Base-by-base conservation (phyloP, 2,329 filamentous ascomycete species). In the Fusarium sp. region DNA sequence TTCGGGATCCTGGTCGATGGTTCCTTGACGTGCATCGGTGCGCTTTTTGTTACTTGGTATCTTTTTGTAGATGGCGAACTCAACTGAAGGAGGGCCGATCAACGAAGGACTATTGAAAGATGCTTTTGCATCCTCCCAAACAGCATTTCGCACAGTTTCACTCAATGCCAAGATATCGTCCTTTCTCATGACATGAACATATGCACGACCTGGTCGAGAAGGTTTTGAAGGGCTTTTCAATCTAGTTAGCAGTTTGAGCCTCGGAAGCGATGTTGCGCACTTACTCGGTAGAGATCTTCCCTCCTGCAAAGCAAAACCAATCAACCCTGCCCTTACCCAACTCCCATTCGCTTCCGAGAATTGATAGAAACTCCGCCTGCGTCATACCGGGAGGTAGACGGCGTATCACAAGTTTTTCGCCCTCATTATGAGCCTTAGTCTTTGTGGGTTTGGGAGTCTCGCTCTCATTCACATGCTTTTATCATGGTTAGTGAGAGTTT, bases 1-100 rank as follows among this genome's bases (percentile, higher is more conserved):
- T 72, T 98, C 96, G 0, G 93, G 89, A 75, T 99, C 96, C 76
- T 97, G 94, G 73, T 99, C 96, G 70, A 99, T 98, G 4, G 94
- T 97, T 53, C 95, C 96, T 77, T 97, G 93, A 15, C 94, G 90
- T 53, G 89, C 88, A 82, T 99, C 96, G 54, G 88, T 87, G 33
- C 93, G 89, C 49, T 88, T 87, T 77, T 92, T 93, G 35, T 85
- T 87, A 61, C 87, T 88, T 2, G 95, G 93, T 2, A 93, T 87
- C 73, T 94, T 94, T 70, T 93, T 92, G 80, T 94, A 97, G 1
- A 91, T 87, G 19, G 94, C 89, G 73, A 92, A 92, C 74, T 97
- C 94, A 48, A 97, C 83, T 7, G 87, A 86, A 0, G 96, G 94
- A 2, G 92, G 92, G 0, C 92, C 92, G 55, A 96, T 82, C 3